phyloP scores from a whole-genome alignment of 257 asterid species.

The Solanum sejunctum region DNA sequence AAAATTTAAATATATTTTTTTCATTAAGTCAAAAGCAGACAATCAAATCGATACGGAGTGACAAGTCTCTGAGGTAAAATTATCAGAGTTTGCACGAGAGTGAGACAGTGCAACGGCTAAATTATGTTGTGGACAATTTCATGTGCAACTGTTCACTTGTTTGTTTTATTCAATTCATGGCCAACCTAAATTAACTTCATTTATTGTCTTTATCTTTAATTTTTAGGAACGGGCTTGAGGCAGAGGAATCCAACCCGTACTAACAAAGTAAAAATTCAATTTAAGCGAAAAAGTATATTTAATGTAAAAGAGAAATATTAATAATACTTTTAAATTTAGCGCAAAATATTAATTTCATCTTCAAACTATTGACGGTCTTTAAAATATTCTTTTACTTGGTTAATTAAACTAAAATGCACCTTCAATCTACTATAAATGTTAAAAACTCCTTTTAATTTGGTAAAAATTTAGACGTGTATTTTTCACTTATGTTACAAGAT shows the following conservation, averaged over 20 bases:
- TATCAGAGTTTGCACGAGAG: neutral
- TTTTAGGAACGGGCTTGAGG: no score
- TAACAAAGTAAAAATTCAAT: neutral
- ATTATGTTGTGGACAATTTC: neutral
- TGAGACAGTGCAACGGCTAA: conserved; percentile 11
- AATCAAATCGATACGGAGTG: neutral
- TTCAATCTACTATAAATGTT: no score
- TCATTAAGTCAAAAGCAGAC: rapidly evolving
- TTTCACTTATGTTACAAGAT: no score
- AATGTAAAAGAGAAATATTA: neutral
- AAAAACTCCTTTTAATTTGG: no score
- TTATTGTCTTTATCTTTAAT: neutral
- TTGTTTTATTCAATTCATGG: neutral
- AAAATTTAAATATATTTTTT: rapidly evolving
- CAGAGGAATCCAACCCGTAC: rapidly evolving
- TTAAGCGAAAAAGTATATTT: neutral
- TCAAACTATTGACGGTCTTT: no score
- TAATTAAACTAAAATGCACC: no score
- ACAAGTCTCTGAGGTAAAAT: neutral
- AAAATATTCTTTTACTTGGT: no score
- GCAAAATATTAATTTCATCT: no score
- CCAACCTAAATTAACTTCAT: neutral
- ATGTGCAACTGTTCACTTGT: neutral
- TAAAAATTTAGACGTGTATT: no score
- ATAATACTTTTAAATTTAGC: no score